Conservation (phyloP, 2,329 filamentous ascomycete genomes). For the Aureobasidium mangrovei region DNA sequence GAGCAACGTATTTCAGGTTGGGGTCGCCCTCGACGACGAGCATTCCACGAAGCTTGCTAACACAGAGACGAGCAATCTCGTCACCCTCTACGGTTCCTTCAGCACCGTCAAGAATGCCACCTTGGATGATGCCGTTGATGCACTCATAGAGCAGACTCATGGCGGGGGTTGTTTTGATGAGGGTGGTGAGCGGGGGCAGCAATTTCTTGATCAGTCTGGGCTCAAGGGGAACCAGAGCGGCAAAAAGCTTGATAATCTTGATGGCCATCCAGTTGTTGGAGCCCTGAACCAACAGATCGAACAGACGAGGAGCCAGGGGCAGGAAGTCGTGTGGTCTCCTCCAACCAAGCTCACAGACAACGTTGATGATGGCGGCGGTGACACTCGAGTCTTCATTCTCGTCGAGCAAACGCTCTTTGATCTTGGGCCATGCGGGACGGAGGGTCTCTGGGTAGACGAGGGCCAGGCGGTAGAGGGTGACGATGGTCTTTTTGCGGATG, state of each 20-base stretch:
- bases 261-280: constrained; percentile 99
- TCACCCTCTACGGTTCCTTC: constrained; percentile 76
- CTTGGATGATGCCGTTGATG: constrained; percentile 96
- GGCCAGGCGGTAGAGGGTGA: constrained; percentile 86
- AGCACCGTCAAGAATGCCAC: constrained; percentile 77
- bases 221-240: constrained; percentile 84
- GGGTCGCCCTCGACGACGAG: constrained; percentile 87
- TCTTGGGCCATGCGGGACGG: constrained; percentile 89
- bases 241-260: constrained; percentile 97
- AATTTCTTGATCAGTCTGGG: constrained; percentile 86
- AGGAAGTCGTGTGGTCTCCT: constrained; percentile 88
- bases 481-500: constrained; percentile 90
- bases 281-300: constrained; percentile 82
- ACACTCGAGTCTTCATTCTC: constrained; percentile 84
- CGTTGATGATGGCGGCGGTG: constrained; percentile 91
- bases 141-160: constrained; percentile 99
- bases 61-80: constrained; percentile 85
- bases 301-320: constrained; percentile 80
- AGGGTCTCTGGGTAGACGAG: constrained; percentile 95
- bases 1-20: constrained; percentile 93
- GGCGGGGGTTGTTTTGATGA: constrained; percentile 88
- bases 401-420: constrained; percentile 89
- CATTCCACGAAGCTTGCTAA: constrained; percentile 89
- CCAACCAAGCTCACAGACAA: constrained; percentile 93
- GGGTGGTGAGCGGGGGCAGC: constrained; percentile 77